Evolutionary conservation across 345 rosid genomes (phyloP).

Genomic region (Populus nigra): DNA sequence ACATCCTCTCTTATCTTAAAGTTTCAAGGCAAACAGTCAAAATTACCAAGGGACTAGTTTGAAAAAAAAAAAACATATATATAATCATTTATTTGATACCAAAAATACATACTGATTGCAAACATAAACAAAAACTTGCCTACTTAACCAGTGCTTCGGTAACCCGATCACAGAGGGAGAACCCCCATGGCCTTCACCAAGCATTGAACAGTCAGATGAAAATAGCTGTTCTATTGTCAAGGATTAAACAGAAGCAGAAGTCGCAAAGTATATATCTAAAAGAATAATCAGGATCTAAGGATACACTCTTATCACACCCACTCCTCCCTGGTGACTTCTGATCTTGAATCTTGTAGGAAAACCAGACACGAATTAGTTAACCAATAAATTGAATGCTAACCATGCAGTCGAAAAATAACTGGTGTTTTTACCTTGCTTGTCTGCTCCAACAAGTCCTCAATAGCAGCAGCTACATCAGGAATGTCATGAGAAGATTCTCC

Average conservation of each 20-base stretch:
- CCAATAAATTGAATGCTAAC: constrained; percentile 6
- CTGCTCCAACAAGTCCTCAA: constrained; percentile 90
- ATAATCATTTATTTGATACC: not conserved
- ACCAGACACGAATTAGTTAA: constrained; percentile 25
- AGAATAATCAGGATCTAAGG: constrained; percentile 34
- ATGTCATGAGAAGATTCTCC: constrained; percentile 49
- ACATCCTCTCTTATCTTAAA: too few relatives aligned
- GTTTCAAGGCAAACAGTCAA: too few relatives aligned
- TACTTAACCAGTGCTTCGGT: constrained; percentile 65
- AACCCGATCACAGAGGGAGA: constrained; percentile 59
- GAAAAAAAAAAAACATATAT: not conserved
- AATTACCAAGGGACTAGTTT: too few relatives aligned
- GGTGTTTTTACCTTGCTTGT: constrained; percentile 63
- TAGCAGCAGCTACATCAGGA: constrained; percentile 89
- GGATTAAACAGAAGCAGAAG: constrained; percentile 41
- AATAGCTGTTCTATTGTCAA: constrained; percentile 53
- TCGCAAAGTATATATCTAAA: not conserved
- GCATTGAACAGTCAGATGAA: constrained; percentile 38
- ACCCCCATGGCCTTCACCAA: constrained; percentile 46
- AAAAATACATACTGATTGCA: not conserved
- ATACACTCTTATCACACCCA: constrained; percentile 55
- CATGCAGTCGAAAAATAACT: not conserved
- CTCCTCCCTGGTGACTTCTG: constrained; percentile 56
- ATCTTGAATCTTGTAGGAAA: constrained; percentile 62
- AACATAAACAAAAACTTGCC: constrained; percentile 33